phyloP scores from a whole-genome alignment of 2,329 filamentous ascomycete species.

The Tolypocladium endophyticum region DNA sequence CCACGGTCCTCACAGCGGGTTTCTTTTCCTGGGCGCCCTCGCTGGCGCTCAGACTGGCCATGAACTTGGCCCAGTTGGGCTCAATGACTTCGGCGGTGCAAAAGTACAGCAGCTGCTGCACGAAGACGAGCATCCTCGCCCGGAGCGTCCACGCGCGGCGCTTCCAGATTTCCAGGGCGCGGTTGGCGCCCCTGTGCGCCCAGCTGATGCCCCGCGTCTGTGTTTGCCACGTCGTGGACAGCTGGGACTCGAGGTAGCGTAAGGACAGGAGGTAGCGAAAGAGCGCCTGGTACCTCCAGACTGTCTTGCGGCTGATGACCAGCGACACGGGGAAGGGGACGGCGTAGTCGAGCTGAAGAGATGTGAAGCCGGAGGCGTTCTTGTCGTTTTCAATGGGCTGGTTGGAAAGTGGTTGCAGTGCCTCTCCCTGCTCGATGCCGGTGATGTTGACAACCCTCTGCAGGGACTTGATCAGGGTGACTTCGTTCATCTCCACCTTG shows the following conservation, averaged over 20 bases:
- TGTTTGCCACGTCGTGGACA: constrained; percentile 82
- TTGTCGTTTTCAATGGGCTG: constrained; percentile 69
- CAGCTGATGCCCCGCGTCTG: constrained; percentile 74
- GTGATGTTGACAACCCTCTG: constrained; percentile 96
- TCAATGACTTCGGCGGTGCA: constrained; percentile 96
- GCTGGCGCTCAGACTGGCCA: constrained; percentile 67
- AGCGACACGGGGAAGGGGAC: constrained; percentile 93
- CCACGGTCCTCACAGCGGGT: constrained; percentile 61
- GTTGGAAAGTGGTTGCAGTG: constrained; percentile 61
- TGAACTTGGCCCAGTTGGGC: constrained; percentile 90
- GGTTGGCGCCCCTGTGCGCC: constrained; percentile 67
- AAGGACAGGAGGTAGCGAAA: constrained; percentile 90
- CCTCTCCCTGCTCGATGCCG: constrained; percentile 83
- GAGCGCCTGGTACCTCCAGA: constrained; percentile 92
- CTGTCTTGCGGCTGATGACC: constrained; percentile 89
- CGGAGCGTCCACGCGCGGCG: constrained; percentile 82
- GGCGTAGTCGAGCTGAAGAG: constrained; percentile 84
- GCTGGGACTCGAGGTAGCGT: constrained; percentile 76
- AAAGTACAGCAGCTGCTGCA: constrained; percentile 93
- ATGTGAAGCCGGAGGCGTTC: constrained; percentile 82
- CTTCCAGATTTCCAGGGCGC: constrained; percentile 81
- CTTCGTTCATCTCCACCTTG: constrained; percentile 94
- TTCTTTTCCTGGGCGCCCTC: constrained; percentile 26
- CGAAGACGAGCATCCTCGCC: constrained; percentile 91
- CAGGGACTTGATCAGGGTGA: constrained; percentile 82